phyloP scores from a whole-genome alignment of 2,329 filamentous ascomycete genomes.

The Colletotrichum echinochloae region DNA sequence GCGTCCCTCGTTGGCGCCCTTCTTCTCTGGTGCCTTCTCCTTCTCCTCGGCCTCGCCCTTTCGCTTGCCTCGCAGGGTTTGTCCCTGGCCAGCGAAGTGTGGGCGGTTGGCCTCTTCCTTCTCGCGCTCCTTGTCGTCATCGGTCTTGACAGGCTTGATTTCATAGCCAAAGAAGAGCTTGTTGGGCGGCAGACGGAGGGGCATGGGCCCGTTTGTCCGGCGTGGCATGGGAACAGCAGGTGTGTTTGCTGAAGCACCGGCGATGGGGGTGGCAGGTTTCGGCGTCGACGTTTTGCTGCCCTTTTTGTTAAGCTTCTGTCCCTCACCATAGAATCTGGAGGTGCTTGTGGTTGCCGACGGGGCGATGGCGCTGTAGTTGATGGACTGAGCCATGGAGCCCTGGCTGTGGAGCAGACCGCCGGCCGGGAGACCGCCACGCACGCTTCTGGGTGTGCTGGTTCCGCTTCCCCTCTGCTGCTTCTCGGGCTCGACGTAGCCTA shows the following conservation, averaged over 20 bases:
- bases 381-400: slow-evolving; percentile 96
- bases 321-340: slow-evolving; percentile 83
- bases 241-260: slow-evolving; percentile 63
- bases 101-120: slow-evolving; percentile 73
- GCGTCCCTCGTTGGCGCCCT: slow-evolving; percentile 56
- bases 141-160: slow-evolving; percentile 86
- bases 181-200: slow-evolving; percentile 84
- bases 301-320: slow-evolving; percentile 90
- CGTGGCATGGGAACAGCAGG: slow-evolving; percentile 50
- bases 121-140: slow-evolving; percentile 76
- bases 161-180: slow-evolving; percentile 98
- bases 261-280: slow-evolving; percentile 78
- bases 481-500: slow-evolving; percentile 93
- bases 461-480: slow-evolving; percentile 71
- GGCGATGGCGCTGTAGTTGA: slow-evolving; percentile 93
- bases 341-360: slow-evolving; percentile 77
- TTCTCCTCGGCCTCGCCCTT: slow-evolving; percentile 68
- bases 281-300: slow-evolving; percentile 79
- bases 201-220: slow-evolving; percentile 83
- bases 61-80: slow-evolving; percentile 83
- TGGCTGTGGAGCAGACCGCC: slow-evolving; percentile 84
- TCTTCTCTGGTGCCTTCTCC: slow-evolving; percentile 61
- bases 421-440: slow-evolving; percentile 67
- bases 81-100: slow-evolving; percentile 86
- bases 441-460: slow-evolving; percentile 86